Base-by-base conservation (phyloP, 1,284 basidiomycete genomes). In the Marasmius tenuissimus region DNA sequence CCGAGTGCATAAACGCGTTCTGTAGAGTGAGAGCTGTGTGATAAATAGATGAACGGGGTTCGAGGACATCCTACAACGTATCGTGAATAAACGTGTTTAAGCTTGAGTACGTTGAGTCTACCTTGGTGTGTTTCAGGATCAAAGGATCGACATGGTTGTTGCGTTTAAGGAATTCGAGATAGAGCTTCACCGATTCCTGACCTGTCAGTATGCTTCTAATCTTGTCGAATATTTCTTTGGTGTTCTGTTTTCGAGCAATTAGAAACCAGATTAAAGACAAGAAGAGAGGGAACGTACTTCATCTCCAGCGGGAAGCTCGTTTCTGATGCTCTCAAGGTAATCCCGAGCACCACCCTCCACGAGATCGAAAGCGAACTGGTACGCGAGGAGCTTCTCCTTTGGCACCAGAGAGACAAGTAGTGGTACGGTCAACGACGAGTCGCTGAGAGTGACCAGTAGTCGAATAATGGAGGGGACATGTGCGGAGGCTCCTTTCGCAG, bases 1-100 rank as follows among this genome's bases (percentile, higher is more conserved):
- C 96, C 27, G 96, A 89, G 72, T 97, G 89, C 85, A 96, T 96
- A 73, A 96, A 98, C 1, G 96, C 95, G 73, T 98, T 97, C 73
- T 96, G 93, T 62, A 98, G 85, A 4, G 94, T 96, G 65, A 98
- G 85, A 9, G 96, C 94, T 6, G 93, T 95, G 77, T 98, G 96
- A 73, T 96, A 98, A 71, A 98, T 93, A 18, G 96, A 98, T 42
- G 93, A 96, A 47, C 96, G 90, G 45, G 94, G 85, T 71, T 98
- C 96, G n/a, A 98, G 81, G 1, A 88, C 87, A 58, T 97, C 94
- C 92, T 94, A 67, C 7, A 61, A 61, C 9, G 38, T 10, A 38
- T 11, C 3, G 9, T 49, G 57, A 49, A 56, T 3, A 2, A 61
- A 39, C 34, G 40, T 45, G 42, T 59, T 58, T 38, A 57, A 63